Conservation (phyloP, 2,329 filamentous ascomycete genomes). For the Polytolypa hystricis region DNA sequence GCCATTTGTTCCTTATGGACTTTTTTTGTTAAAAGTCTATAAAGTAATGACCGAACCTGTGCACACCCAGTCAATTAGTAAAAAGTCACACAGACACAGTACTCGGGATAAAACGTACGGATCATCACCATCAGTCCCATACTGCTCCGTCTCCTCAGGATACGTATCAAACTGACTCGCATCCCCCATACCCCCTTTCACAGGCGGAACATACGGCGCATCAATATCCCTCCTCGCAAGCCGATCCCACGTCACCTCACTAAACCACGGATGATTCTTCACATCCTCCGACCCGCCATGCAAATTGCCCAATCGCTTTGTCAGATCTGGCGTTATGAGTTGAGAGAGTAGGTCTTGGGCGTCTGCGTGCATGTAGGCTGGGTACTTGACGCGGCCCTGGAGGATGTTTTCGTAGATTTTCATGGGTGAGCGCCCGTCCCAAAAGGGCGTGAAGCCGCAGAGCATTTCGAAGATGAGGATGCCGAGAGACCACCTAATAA, state of each 20-base stretch:
- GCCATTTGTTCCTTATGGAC: no score
- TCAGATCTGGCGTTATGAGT: constrained; percentile 87
- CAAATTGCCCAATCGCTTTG: constrained; percentile 87
- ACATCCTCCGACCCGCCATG: constrained; percentile 85
- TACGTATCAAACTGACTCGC: constrained; percentile 97
- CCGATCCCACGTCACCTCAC: constrained; percentile 95
- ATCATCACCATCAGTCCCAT: constrained; percentile 67
- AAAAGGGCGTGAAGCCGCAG: constrained; percentile 97
- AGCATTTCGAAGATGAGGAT: constrained; percentile 99
- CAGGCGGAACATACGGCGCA: constrained; percentile 91
- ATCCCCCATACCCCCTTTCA: constrained; percentile 86
- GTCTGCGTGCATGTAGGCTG: constrained; percentile 86
- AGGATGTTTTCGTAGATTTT: constrained; percentile 96
- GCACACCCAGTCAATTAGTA: constrained; percentile 7
- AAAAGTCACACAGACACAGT: neutral
- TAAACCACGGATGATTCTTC: constrained; percentile 92
- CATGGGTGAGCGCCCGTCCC: constrained; percentile 95
- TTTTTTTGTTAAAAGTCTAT: constrained; percentile 54
- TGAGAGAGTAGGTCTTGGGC: constrained; percentile 86
- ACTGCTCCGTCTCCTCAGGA: constrained; percentile 89
- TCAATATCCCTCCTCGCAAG: constrained; percentile 94
- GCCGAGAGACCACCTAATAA: constrained; percentile 86
- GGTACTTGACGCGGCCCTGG: constrained; percentile 91
- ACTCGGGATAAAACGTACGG: constrained; percentile 53
- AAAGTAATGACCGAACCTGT: constrained; percentile 63